Conservation (phyloP, 148 eudicot genomes). For the Spergularia bocconei region DNA sequence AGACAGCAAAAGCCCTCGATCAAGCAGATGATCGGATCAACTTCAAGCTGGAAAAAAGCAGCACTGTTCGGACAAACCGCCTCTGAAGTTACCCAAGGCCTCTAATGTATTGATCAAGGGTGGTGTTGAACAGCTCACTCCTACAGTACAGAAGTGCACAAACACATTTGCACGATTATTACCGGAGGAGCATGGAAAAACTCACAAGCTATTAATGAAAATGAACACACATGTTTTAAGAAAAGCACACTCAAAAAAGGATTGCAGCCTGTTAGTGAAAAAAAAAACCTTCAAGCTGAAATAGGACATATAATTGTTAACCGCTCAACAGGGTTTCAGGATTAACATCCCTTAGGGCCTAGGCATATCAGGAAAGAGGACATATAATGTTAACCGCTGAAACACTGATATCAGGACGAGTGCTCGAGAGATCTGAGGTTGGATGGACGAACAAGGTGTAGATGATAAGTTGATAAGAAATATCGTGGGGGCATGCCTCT, state of each 20-base stretch:
- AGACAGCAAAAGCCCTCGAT: not conserved
- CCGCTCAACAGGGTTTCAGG: not conserved
- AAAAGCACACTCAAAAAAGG: not conserved
- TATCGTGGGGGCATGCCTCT: no score
- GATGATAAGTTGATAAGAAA: no score
- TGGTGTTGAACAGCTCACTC: slow-evolving; percentile 71
- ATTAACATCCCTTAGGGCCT: not conserved
- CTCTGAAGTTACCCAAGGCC: slow-evolving; percentile 57
- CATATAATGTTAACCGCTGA: not conserved
- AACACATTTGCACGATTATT: slow-evolving; percentile 2
- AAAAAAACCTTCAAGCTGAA: no score
- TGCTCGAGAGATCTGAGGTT: not conserved
- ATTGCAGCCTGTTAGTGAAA: no score
- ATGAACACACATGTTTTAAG: not conserved
- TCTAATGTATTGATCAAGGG: slow-evolving; percentile 91
- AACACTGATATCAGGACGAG: not conserved
- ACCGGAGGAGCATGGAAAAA: no score
- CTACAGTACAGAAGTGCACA: slow-evolving; percentile 41
- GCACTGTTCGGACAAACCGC: not conserved
- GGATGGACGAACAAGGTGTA: not conserved
- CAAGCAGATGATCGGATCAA: not conserved
- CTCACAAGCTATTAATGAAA: not conserved
- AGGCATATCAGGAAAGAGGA: not conserved
- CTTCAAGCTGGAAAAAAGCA: not conserved
- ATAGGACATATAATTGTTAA: no score